A percentile compares a stretch with the other conserved stretches of the same genome.
Conservation (phyloP, 441 rosid genomes). For the Erodium texanum region DNA sequence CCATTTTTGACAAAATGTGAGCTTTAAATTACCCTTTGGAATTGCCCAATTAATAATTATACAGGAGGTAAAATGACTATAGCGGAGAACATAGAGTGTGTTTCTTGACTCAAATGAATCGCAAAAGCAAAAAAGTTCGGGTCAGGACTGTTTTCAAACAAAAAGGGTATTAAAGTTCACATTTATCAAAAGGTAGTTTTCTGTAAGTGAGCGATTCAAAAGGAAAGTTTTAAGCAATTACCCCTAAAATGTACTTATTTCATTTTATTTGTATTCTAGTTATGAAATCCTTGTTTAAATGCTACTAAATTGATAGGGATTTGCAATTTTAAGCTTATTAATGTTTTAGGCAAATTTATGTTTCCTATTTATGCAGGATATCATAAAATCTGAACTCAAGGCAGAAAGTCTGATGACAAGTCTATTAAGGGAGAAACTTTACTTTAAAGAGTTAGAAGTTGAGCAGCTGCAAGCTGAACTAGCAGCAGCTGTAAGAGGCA, state of each 20-base stretch:
- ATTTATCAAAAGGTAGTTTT: too few relatives aligned
- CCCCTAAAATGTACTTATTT: constrained; percentile 5
- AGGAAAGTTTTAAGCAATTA: too few relatives aligned
- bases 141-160: too few relatives aligned
- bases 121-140: too few relatives aligned
- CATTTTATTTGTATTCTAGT: neutral
- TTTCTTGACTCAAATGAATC: too few relatives aligned
- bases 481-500: constrained; percentile 75
- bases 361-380: constrained; percentile 37
- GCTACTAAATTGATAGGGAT: neutral
- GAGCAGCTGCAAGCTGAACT: constrained; percentile 86
- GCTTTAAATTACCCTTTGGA: too few relatives aligned
- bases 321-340: neutral
- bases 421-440: constrained; percentile 71
- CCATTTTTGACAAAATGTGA: too few relatives aligned
- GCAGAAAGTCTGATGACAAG: constrained; percentile 63
- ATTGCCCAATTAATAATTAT: too few relatives aligned
- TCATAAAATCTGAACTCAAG: constrained; percentile 49
- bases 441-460: constrained; percentile 68
- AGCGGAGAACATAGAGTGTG: too few relatives aligned
- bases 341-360: neutral
- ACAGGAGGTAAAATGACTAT: too few relatives aligned
- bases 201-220: too few relatives aligned
- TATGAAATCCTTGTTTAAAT: neutral
- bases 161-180: too few relatives aligned